Conservation (phyloP, 352 stramenopile genomes). For the Thraustochytrium aureum region DNA sequence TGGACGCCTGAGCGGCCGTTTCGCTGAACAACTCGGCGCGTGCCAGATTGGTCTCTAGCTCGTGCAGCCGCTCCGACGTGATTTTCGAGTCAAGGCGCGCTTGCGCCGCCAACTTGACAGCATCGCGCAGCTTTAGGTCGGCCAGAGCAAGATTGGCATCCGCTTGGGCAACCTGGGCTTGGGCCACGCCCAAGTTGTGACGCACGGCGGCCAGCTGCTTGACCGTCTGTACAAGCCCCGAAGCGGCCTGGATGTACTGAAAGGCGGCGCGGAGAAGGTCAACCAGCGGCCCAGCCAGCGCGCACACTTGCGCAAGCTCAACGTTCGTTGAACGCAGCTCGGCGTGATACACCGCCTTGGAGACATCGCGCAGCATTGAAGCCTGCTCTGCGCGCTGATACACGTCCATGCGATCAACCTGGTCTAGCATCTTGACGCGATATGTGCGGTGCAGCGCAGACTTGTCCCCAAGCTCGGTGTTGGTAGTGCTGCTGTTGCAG, state of each 20-base stretch:
- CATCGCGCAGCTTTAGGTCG: conserved; percentile 1
- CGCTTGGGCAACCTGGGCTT: neutral
- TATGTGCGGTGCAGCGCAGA: conserved; percentile 34
- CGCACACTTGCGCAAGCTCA: conserved; percentile 39
- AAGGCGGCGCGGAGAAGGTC: neutral
- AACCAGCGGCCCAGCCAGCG: conserved; percentile 5
- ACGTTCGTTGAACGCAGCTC: conserved; percentile 22
- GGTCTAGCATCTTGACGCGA: conserved; percentile 38
- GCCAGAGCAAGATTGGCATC: neutral
- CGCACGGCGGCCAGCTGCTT: neutral
- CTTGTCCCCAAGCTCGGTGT: conserved; percentile 22
- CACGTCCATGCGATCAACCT: conserved; percentile 32
- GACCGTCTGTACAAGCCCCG: neutral
- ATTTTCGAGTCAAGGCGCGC: conserved; percentile 7
- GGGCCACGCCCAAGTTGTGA: neutral
- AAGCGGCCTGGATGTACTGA: conserved; percentile 17
- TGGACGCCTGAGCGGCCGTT: neutral
- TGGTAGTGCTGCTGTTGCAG: conserved; percentile 32
- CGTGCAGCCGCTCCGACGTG: neutral
- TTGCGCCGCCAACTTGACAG: neutral
- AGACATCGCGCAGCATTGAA: conserved; percentile 7
- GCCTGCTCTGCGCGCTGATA: conserved; percentile 15
- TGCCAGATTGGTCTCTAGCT: conserved; percentile 31
- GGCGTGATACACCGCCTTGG: conserved; percentile 5
- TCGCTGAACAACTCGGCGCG: conserved; percentile 4